Evolutionary conservation across 2,329 filamentous ascomycete species (phyloP), one percentile per base, ranked within the genome.

Genomic region (Xylaria hypoxylon): DNA sequence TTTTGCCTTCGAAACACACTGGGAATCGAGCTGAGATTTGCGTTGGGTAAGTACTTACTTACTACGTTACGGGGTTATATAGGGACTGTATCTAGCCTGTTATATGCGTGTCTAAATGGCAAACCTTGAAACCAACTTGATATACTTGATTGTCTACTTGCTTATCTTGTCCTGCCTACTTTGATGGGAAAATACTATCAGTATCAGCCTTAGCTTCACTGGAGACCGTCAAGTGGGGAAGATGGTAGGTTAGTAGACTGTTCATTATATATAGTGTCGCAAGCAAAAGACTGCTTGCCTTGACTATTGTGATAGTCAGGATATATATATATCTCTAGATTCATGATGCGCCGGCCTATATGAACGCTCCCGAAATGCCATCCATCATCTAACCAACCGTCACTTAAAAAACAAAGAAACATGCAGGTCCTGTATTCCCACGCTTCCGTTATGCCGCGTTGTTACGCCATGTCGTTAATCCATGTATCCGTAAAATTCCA

Each of bases 381-480:
- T 42, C 10, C 22, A 19, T 57, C 35, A 50, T 51, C 50, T 45
- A 45, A 22, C 26, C 57, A 3, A 48, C 28, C 42, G 22, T n/a
- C 10, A 24, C 19, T 15, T 5, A 5, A 2, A 15, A 35, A 15
- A 17, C 13, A 22, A 26, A 28, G n/a, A 38, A 28, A 24, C 28
- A 53, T 19, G 53, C 28, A 19, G 2, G 31, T 55, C 22, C 56
- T 56, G 10, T 64, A 60, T 64, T 26, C 56, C 48, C 26, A 44
- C 22, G 56, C n/a, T 60, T 22, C 33, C 40, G 7, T 44, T 11
- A 48, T 53, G 48, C 24, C 40, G n/a, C 5, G 15, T n/a, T 15
- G 31, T 17, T 35, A 6, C 15, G 26, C n/a, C 17, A 7, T 40
- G 40, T 48, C 52, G 50, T 60, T 33, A 42, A 48, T 24, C 44